Evolutionary conservation across 495 filamentous ascomycete genomes (phyloP).

Genomic region (Aspergillus asperescens): DNA sequence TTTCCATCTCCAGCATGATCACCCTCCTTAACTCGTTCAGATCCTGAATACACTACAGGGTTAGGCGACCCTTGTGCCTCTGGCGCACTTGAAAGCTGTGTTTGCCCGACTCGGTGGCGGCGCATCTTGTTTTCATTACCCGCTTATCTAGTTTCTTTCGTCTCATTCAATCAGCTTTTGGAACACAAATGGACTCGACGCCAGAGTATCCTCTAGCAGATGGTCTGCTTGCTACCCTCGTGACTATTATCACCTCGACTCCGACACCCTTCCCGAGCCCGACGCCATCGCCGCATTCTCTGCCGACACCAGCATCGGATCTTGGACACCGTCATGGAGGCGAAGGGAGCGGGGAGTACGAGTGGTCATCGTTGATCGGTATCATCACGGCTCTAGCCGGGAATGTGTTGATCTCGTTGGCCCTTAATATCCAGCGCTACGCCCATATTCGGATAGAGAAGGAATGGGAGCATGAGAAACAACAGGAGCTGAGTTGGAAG

Average conservation of each 20-base stretch:
- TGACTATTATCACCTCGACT: slow-evolving; percentile 24
- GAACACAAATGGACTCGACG: slow-evolving; percentile 14
- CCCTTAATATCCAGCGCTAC: slow-evolving; percentile 94
- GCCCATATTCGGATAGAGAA: slow-evolving; percentile 75
- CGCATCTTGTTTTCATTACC: background rate
- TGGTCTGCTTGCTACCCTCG: slow-evolving; percentile 28
- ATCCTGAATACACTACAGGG: background rate
- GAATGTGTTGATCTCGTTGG: slow-evolving; percentile 88
- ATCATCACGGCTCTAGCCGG: slow-evolving; percentile 87
- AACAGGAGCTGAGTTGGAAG: slow-evolving; percentile 32
- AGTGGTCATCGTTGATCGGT: slow-evolving; percentile 91
- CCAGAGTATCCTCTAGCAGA: slow-evolving; percentile 22
- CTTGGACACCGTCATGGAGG: slow-evolving; percentile 30
- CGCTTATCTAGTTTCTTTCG: background rate
- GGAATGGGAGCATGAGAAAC: slow-evolving; percentile 53
- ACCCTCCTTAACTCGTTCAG: slow-evolving; percentile 1
- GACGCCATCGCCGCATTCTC: slow-evolving; percentile 13
- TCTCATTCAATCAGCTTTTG: slow-evolving; percentile 1
- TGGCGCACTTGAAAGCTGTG: background rate
- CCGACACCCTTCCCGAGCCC: slow-evolving; percentile 15
- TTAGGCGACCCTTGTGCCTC: slow-evolving; percentile 1
- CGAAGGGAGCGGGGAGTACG: slow-evolving; percentile 47
- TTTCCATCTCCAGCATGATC: slow-evolving; percentile 11
- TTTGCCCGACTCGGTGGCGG: background rate
- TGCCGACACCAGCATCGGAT: slow-evolving; percentile 15